These are phyloP conservation scores for Serendipita indica DNA, from an alignment of 768 basidiomycete genomes.

Conservation along the genomic window DNA sequence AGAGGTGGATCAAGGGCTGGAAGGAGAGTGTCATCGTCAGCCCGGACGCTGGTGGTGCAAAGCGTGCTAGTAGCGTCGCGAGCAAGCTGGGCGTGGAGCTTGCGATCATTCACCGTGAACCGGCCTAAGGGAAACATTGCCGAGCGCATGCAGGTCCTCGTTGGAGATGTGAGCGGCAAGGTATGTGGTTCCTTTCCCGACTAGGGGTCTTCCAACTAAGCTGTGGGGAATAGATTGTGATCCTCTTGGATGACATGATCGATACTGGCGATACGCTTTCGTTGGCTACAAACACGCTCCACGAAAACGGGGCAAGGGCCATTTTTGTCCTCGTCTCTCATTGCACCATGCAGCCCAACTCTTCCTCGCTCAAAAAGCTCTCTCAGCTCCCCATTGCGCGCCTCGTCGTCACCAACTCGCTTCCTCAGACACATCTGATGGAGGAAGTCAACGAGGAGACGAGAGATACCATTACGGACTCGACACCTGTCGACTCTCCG, in stretches of 20 bases:
- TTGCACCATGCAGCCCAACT: constrained; percentile 36
- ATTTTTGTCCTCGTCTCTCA: constrained; percentile 87
- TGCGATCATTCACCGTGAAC: constrained; percentile 86
- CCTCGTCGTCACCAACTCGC: constrained; percentile 92
- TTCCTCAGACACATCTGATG: constrained; percentile 61
- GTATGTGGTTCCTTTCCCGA: constrained; percentile 23
- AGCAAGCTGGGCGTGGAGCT: constrained; percentile 93
- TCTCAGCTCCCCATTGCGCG: constrained; percentile 62
- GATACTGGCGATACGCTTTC: constrained; percentile 86
- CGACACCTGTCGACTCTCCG: background rate
- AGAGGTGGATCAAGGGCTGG: constrained; percentile 74
- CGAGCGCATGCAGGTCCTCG: constrained; percentile 82
- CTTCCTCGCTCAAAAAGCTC: constrained; percentile 34
- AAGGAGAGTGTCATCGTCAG: constrained; percentile 80
- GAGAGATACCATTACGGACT: background rate
- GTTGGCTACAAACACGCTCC: constrained; percentile 69
- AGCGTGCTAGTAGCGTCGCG: constrained; percentile 91
- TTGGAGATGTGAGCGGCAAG: constrained; percentile 88
- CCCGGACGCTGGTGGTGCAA: constrained; percentile 97
- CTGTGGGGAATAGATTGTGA: constrained; percentile 46
- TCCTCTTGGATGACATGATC: constrained; percentile 98
- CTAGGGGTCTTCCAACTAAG: constrained; percentile 6
- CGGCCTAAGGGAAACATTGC: constrained; percentile 50
- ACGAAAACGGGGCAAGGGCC: constrained; percentile 76
- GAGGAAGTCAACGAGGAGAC: constrained; percentile 4